Percentiles rank a stretch among this genome's conserved stretches.
Evolutionary conservation across 768 basidiomycete genomes (phyloP).

Genomic region (Serendipita sp.): DNA sequence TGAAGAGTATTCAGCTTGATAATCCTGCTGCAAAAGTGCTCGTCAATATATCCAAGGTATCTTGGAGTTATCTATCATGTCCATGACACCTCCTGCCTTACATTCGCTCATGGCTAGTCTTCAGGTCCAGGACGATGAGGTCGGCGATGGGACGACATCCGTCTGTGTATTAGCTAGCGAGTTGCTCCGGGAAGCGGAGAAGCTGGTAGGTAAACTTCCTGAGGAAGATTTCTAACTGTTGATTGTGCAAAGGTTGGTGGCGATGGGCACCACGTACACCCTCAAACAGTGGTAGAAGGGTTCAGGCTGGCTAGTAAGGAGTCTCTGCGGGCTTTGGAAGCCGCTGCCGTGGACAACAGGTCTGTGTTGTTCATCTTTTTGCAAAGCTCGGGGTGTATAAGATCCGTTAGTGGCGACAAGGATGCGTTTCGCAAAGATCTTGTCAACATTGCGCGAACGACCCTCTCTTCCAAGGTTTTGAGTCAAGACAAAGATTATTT

Average conservation of each 20-base stretch:
- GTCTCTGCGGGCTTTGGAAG: slow-evolving; percentile 71
- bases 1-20: slow-evolving; percentile 93
- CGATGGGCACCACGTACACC: slow-evolving; percentile 70
- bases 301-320: slow-evolving; percentile 81
- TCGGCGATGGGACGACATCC: slow-evolving; percentile 87
- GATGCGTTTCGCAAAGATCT: slow-evolving; percentile 64
- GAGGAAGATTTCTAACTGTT: no score
- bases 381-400: not conserved
- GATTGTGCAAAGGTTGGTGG: not conserved
- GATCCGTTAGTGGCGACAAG: not conserved
- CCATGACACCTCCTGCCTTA: not conserved
- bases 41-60: slow-evolving; percentile 85
- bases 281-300: slow-evolving; percentile 95
- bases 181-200: slow-evolving; percentile 86
- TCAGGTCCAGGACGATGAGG: slow-evolving; percentile 91
- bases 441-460: slow-evolving; percentile 93
- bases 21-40: slow-evolving; percentile 98
- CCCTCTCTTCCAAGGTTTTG: slow-evolving; percentile 87
- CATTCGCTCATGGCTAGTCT: not conserved
- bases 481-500: slow-evolving; percentile 97
- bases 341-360: slow-evolving; percentile 69
- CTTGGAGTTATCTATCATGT: not conserved
- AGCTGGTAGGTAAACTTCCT: slow-evolving; percentile 37
- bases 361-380: slow-evolving; percentile 21
- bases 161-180: slow-evolving; percentile 89